Conservation (phyloP, 306 rosid genomes). For the Begonia masoniana region DNA sequence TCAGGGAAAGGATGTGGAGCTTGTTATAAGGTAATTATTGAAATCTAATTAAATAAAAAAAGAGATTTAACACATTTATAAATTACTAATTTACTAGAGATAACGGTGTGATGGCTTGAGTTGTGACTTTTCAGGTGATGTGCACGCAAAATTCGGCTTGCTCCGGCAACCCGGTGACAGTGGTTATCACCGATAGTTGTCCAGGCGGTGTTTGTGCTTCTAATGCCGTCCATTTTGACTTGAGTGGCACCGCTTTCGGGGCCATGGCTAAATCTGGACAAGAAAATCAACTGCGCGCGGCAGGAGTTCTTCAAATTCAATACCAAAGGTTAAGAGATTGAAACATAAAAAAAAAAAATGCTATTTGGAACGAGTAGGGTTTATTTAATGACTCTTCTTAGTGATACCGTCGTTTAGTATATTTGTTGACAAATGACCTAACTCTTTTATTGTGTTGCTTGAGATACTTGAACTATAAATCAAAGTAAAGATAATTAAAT, state of each 20-base stretch:
- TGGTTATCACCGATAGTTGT: constrained; percentile 66
- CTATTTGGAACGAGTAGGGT: too few species aligned
- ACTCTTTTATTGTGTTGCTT: too few species aligned
- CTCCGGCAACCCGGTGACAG: constrained; percentile 40
- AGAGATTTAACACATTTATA: not conserved
- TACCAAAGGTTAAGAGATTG: constrained; percentile 40
- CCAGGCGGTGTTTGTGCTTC: constrained; percentile 37
- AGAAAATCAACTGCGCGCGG: constrained; percentile 29
- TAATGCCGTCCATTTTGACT: constrained; percentile 49
- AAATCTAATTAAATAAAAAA: not conserved
- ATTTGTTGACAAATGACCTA: too few species aligned
- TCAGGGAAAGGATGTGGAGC: constrained; percentile 70
- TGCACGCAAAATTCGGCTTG: constrained; percentile 43
- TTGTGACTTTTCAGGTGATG: constrained; percentile 32
- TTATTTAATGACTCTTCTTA: too few species aligned
- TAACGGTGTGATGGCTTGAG: not conserved
- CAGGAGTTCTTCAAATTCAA: constrained; percentile 41
- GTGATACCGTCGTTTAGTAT: too few species aligned
- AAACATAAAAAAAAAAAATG: too few species aligned
- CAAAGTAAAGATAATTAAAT: too few species aligned
- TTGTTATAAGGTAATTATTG: constrained; percentile 45
- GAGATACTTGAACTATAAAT: too few species aligned
- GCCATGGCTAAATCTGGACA: constrained; percentile 65
- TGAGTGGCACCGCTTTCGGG: constrained; percentile 80
- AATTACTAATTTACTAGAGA: not conserved